phyloP scores from a whole-genome alignment of 192 early-diverging fungal species.

The Coemansia sp. region DNA sequence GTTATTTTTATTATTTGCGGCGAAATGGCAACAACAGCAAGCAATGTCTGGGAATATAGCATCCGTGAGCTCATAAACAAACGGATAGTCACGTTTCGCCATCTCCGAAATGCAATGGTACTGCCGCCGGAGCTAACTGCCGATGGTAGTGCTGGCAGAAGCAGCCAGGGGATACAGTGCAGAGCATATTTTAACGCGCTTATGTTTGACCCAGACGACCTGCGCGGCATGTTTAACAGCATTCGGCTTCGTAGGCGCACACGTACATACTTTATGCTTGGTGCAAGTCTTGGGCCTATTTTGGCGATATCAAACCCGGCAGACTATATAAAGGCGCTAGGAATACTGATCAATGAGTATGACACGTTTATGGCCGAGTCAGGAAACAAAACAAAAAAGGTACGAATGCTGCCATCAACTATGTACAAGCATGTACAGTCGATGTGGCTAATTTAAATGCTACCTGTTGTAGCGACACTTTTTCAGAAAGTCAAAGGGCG shows the following conservation, averaged over 20 bases:
- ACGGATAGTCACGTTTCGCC: slow-evolving; percentile 56
- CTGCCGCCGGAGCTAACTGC: slow-evolving; percentile 27
- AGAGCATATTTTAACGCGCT: slow-evolving; percentile 53
- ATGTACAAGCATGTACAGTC: too few relatives aligned
- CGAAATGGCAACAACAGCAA: slow-evolving; percentile 32
- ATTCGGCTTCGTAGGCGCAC: slow-evolving; percentile 54
- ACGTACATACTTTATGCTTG: slow-evolving; percentile 64
- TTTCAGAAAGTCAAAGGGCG: slow-evolving; percentile 50
- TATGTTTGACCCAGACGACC: slow-evolving; percentile 43
- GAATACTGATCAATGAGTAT: slow-evolving; percentile 62
- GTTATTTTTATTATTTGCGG: background rate
- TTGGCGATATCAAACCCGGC: slow-evolving; percentile 62
- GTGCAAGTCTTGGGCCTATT: slow-evolving; percentile 64
- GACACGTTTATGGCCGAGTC: slow-evolving; percentile 51
- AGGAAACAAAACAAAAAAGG: slow-evolving; percentile 47
- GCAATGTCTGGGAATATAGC: slow-evolving; percentile 55
- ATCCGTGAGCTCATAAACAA: slow-evolving; percentile 54
- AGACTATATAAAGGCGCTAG: slow-evolving; percentile 66
- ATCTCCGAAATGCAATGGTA: slow-evolving; percentile 52
- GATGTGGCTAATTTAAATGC: background rate
- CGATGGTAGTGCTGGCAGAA: slow-evolving; percentile 2
- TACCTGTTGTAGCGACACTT: slow-evolving; percentile 28
- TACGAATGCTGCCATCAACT: background rate
- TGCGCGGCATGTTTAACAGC: slow-evolving; percentile 51
- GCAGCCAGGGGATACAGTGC: slow-evolving; percentile 19